These are phyloP conservation scores for Durio zibethinus DNA, from an alignment of 345 rosid genomes.

Conservation along the genomic window DNA sequence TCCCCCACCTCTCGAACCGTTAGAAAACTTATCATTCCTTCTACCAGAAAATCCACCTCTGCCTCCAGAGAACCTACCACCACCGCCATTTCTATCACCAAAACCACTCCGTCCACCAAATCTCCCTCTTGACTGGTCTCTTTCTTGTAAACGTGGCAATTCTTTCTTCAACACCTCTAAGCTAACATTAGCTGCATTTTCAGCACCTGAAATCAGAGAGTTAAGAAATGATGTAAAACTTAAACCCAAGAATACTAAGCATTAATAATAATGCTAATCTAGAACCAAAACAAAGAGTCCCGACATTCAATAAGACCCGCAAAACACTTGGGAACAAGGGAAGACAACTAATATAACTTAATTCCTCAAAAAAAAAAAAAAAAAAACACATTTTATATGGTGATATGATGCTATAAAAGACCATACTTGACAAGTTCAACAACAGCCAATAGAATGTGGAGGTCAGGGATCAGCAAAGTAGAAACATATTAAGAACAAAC, in stretches of 20 bases:
- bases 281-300: not conserved
- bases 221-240: not conserved
- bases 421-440: not conserved
- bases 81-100: conserved; percentile 25
- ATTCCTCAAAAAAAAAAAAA: not conserved
- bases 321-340: not conserved
- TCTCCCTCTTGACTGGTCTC: conserved; percentile 57
- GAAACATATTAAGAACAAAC: not conserved
- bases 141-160: conserved; percentile 73
- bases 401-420: not conserved
- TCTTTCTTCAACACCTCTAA: conserved; percentile 52
- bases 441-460: not conserved
- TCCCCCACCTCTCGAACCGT: conserved; percentile 32
- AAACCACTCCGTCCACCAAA: conserved; percentile 42
- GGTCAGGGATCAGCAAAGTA: not conserved
- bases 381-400: not conserved
- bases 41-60: conserved; percentile 35
- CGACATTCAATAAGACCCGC: not conserved
- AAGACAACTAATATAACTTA: not conserved
- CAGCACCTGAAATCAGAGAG: conserved; percentile 37
- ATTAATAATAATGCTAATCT: not conserved
- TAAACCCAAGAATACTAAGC: not conserved
- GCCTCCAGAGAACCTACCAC: conserved; percentile 19
- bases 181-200: conserved; percentile 64
- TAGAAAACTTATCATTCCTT: conserved; percentile 36